Evolutionary conservation across 768 basidiomycete genomes (phyloP).

Genomic region (Coprinopsis strossmayeri): DNA sequence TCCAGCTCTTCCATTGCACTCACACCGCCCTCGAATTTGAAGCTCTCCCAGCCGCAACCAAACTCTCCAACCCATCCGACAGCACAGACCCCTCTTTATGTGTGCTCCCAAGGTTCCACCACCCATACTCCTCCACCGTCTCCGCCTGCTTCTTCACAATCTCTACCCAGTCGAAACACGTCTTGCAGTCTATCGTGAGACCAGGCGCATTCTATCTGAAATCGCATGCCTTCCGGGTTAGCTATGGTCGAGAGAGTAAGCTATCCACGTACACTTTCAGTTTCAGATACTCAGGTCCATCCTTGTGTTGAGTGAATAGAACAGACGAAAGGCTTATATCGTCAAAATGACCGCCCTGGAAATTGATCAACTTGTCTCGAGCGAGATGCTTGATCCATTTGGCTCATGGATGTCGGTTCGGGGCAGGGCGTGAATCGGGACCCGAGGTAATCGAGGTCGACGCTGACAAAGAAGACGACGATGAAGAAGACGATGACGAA

Average conservation of each 20-base stretch:
- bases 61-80: conserved; percentile 19
- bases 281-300: conserved; percentile 60
- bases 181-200: conserved; percentile 22
- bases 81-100: conserved; percentile 18
- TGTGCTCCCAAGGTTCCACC: conserved; percentile 17
- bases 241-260: not conserved
- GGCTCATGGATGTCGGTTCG: conserved; percentile 26
- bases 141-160: conserved; percentile 22
- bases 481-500: conserved; percentile 14
- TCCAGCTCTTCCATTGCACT: too few species aligned
- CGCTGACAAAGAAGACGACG: conserved; percentile 10
- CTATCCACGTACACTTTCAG: conserved; percentile 51
- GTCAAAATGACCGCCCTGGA: conserved; percentile 73
- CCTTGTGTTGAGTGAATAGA: conserved; percentile 67
- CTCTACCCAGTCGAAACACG: conserved; percentile 31
- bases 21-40: not conserved
- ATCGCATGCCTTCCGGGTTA: not conserved
- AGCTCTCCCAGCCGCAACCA: conserved; percentile 4
- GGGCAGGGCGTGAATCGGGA: not conserved
- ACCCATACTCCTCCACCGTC: conserved; percentile 16
- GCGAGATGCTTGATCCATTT: conserved; percentile 83
- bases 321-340: conserved; percentile 78
- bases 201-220: conserved; percentile 84
- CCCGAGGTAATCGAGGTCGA: conserved; percentile 8
- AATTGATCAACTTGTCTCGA: conserved; percentile 49